Evolutionary conservation across 768 basidiomycete species (phyloP).

Genomic region (Cystoderma amianthinum): DNA sequence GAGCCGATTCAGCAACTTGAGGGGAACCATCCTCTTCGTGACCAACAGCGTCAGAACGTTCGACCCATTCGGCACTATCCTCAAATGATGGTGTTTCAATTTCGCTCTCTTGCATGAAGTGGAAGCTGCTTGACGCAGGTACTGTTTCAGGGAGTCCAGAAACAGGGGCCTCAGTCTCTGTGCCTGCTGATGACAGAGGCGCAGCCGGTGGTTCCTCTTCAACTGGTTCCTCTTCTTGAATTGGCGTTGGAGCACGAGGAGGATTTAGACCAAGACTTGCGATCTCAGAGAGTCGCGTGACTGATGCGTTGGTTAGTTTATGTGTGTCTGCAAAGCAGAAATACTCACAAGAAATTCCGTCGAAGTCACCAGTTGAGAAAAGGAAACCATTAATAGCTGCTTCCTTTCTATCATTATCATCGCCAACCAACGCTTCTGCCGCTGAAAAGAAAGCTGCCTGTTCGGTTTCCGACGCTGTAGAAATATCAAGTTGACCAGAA

Average conservation of each 20-base stretch:
- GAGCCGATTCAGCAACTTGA: slow-evolving; percentile 7
- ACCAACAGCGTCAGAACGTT: slow-evolving; percentile 32
- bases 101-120: slow-evolving; percentile 80
- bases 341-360: slow-evolving; percentile 68
- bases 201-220: slow-evolving; percentile 16
- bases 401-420: slow-evolving; percentile 43
- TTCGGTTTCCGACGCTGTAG: slow-evolving; percentile 42
- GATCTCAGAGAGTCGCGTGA: slow-evolving; percentile 55
- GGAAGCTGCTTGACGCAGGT: slow-evolving; percentile 50
- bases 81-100: slow-evolving; percentile 52
- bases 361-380: slow-evolving; percentile 48
- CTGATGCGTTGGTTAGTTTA: slow-evolving; percentile 31
- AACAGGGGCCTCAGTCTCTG: slow-evolving; percentile 24
- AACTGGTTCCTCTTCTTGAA: slow-evolving; percentile 22
- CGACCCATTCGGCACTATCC: slow-evolving; percentile 49
- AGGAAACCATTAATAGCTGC: slow-evolving; percentile 49
- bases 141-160: slow-evolving; percentile 31
- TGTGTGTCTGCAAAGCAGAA: too few species aligned
- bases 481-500: slow-evolving; percentile 33
- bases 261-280: slow-evolving; percentile 46
- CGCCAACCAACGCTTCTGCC: slow-evolving; percentile 48
- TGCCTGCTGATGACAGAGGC: slow-evolving; percentile 10
- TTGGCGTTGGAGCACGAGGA: slow-evolving; percentile 31
- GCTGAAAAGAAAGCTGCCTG: slow-evolving; percentile 45
- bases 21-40: slow-evolving; percentile 16